Conservation (phyloP, 2,329 filamentous ascomycete genomes). For the Didymella glomerata region DNA sequence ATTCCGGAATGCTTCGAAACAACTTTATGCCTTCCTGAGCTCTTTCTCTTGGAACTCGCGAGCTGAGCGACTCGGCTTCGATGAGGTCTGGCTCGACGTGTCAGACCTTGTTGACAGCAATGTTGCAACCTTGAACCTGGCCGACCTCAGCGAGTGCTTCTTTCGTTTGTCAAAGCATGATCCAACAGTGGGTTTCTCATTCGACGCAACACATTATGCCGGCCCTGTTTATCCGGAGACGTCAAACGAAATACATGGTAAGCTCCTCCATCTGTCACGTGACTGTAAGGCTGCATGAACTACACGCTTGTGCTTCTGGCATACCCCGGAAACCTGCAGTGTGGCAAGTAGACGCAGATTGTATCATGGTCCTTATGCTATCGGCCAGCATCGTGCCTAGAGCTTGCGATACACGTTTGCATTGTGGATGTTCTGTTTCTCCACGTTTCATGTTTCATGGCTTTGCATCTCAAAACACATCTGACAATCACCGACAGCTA, state of each 20-base stretch:
- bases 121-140: slow-evolving; percentile 70
- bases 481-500: slow-evolving; percentile 8
- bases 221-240: slow-evolving; percentile 67
- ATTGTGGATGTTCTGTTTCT: background rate
- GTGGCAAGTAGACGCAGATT: slow-evolving; percentile 4
- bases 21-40: slow-evolving; percentile 76
- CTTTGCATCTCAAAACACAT: background rate
- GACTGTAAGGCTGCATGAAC: slow-evolving; percentile 11
- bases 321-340: slow-evolving; percentile 9
- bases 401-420: background rate
- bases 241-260: slow-evolving; percentile 30
- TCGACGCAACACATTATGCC: slow-evolving; percentile 73
- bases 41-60: slow-evolving; percentile 79
- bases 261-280: slow-evolving; percentile 22
- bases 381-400: slow-evolving; percentile 5
- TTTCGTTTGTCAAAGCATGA: slow-evolving; percentile 78
- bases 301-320: slow-evolving; percentile 7
- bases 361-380: slow-evolving; percentile 6
- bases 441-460: slow-evolving; percentile 15
- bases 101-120: slow-evolving; percentile 90
- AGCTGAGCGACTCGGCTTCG: slow-evolving; percentile 85
- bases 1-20: slow-evolving; percentile 87
- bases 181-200: slow-evolving; percentile 81
- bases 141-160: slow-evolving; percentile 73
- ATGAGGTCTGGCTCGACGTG: slow-evolving; percentile 87